These are phyloP conservation scores for Geranomyces michiganensis DNA, from an alignment of 192 early-diverging fungal species.

Conservation along the genomic window DNA sequence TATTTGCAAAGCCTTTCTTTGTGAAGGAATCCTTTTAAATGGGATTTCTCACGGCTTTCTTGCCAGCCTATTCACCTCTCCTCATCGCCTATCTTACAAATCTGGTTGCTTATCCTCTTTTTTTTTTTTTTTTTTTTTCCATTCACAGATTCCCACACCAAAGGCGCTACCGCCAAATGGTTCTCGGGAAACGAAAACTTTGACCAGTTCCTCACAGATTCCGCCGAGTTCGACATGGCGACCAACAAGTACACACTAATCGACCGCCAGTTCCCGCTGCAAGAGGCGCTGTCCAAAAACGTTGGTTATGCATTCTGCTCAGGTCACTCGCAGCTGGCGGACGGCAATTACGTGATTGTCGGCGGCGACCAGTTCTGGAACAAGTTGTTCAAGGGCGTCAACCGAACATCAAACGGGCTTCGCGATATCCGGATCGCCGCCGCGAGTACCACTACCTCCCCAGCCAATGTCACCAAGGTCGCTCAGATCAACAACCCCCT, in stretches of 20 bases:
- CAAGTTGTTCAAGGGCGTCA: neutral
- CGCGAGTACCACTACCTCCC: neutral
- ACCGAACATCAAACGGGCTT: constrained; percentile 23
- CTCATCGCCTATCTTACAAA: no score
- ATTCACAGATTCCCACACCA: constrained; percentile 7
- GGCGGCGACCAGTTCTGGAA: constrained; percentile 35
- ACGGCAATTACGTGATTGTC: constrained; percentile 14
- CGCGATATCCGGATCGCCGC: constrained; percentile 26
- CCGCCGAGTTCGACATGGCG: constrained; percentile 20
- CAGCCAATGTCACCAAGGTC: neutral
- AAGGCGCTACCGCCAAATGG: constrained; percentile 1
- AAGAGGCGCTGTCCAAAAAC: constrained; percentile 11
- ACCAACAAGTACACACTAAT: constrained; percentile 18
- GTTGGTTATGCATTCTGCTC: constrained; percentile 27
- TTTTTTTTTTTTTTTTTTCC: no score
- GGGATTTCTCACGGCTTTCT: no score
- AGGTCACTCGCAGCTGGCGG: constrained; percentile 20
- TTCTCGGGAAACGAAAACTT: constrained; percentile 16
- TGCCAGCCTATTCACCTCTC: no score
- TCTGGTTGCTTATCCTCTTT: no score
- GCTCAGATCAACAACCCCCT: constrained; percentile 12
- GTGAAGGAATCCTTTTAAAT: no score
- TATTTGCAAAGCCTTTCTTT: no score
- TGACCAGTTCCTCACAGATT: constrained; percentile 16
- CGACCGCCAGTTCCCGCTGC: constrained; percentile 15